phyloP scores from a whole-genome alignment of 176 grass and related monocot species.

The Paspalum notatum region DNA sequence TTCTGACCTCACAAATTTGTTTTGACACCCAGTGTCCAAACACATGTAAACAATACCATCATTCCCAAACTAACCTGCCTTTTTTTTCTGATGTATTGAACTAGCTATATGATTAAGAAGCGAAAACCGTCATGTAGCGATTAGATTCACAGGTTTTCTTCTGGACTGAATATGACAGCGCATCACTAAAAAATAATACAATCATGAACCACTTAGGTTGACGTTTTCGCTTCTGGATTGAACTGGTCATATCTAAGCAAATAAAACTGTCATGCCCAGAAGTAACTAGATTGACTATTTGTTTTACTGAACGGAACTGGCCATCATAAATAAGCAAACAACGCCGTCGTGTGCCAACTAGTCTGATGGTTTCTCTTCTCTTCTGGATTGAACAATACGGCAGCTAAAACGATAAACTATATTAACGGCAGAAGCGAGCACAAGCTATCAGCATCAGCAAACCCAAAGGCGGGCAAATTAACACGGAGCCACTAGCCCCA shows the following conservation, averaged over 20 bases:
- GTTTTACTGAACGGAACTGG: background rate
- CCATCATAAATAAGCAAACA: background rate
- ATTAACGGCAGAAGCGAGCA: background rate
- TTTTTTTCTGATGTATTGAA: background rate
- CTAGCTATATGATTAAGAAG: background rate
- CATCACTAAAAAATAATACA: background rate
- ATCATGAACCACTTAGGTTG: slow-evolving; percentile 4
- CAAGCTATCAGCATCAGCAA: background rate
- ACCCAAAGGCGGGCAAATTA: slow-evolving; percentile 1
- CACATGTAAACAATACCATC: slow-evolving; percentile 20
- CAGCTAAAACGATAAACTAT: background rate
- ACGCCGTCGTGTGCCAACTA: background rate
- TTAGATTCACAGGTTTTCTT: background rate
- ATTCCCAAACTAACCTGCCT: background rate
- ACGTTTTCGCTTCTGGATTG: background rate
- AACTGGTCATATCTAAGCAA: background rate
- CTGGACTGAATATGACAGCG: background rate
- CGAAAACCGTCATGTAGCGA: background rate
- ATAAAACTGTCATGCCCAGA: background rate
- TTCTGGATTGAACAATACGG: background rate
- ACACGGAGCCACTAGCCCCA: background rate
- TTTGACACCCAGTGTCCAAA: background rate
- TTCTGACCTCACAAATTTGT: background rate
- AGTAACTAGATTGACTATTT: background rate
- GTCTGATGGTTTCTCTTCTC: background rate